Base-by-base conservation (phyloP, 176 grass and related monocot species). In the Cenchrus americanus region DNA sequence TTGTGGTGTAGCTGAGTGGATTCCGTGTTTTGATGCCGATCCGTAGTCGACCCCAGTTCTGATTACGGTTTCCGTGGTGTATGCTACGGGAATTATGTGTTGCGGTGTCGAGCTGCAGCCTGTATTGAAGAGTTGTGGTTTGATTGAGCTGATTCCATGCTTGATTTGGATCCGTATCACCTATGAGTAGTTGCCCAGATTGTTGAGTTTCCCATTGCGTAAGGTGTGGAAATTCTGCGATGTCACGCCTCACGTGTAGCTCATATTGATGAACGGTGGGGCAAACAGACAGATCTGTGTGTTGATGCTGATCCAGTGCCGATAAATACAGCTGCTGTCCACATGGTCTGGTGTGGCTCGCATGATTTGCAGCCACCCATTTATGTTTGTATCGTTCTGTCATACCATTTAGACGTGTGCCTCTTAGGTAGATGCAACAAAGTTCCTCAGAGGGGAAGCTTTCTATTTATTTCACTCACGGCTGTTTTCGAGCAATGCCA, bases 111-210 rank as follows among this genome's bases (percentile, higher is more conserved):
- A 87, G 74, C 12, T 6, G 0, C 17, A 7, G 18, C n/a, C 23
- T 10, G 6, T 10, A 76, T 27, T 22, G 54, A 58, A 69, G 48
- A 84, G 77, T 77, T 77, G 63, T 54, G 52, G 61, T 69, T 52
- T 34, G 60, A 42, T 46, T 0, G 8, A 0, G 5, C 4, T 32
- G 14, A 75, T 75, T 83, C 19, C 8, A 3, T 75, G 11, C 65
- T 65, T 37, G 12, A 40, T 53, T 18, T 18, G 0, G 44, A 63
- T 83, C 59, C 2, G 10, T 61, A 83, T 47, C 23, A 34, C 17
- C 32, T 61, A 2, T 59, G 21, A 22, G 21, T 59, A 22, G 21
- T 59, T 7, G n/a, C 58, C n/a, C 23, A 2, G 8, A 60, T 23
- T 60, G 57, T 60, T 11, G 4, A 8, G 9, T 23, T 60, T 60